phyloP scores from a whole-genome alignment of 768 basidiomycete species.

The Hydnomerulius pinastri region DNA sequence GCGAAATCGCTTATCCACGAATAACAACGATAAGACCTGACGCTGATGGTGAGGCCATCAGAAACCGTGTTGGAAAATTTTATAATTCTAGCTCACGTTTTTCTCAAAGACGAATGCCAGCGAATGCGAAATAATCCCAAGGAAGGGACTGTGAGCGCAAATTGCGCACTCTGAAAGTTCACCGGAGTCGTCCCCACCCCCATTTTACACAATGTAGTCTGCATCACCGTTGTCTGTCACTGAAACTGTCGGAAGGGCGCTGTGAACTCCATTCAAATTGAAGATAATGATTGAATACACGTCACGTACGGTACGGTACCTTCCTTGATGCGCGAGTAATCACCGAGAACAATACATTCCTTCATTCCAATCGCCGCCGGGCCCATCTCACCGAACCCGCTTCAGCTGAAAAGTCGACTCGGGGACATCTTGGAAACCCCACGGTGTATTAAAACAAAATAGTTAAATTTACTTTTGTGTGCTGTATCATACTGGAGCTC shows the following conservation, averaged over 20 bases:
- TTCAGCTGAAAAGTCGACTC: not conserved
- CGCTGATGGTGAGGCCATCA: not conserved
- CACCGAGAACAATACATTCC: not conserved
- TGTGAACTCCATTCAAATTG: not conserved
- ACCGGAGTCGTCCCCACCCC: not conserved
- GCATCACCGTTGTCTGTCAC: not conserved
- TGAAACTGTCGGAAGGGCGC: not conserved
- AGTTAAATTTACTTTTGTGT: not conserved
- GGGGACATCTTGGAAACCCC: not conserved
- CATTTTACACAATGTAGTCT: not conserved
- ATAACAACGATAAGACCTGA: not conserved
- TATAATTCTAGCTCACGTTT: not conserved
- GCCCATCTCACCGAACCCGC: not conserved
- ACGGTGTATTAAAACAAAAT: not conserved
- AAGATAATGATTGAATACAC: not conserved
- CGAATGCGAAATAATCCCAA: not conserved
- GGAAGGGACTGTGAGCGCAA: not conserved
- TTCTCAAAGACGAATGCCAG: not conserved
- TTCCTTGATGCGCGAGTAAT: not conserved
- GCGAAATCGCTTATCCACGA: not conserved
- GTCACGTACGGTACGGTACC: not conserved
- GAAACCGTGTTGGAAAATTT: not conserved
- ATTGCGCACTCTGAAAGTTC: not conserved
- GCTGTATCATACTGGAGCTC: conserved; percentile 64
- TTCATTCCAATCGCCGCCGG: not conserved